Percentiles rank a stretch among this genome's conserved stretches.
phyloP scores from a whole-genome alignment of 2,329 filamentous ascomycete genomes.

The Rutstroemia sydowiana region DNA sequence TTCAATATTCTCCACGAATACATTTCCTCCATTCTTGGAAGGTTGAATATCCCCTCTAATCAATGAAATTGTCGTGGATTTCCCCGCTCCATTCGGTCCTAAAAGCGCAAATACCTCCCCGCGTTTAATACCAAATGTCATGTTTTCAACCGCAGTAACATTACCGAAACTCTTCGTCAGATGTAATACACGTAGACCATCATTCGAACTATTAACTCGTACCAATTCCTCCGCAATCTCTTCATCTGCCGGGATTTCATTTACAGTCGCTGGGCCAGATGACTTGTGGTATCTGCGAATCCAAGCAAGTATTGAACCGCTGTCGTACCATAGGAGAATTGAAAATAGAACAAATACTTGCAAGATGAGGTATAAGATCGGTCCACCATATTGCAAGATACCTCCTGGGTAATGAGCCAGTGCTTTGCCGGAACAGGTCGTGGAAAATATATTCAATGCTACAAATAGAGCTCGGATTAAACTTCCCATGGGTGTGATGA shows the following conservation, averaged over 20 bases:
- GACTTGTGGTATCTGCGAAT: constrained; percentile 33
- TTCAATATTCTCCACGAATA: constrained; percentile 71
- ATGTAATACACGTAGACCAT: constrained; percentile 63
- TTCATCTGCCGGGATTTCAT: constrained; percentile 22
- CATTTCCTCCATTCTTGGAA: constrained; percentile 59
- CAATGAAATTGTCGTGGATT: constrained; percentile 81
- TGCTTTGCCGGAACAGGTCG: constrained; percentile 60
- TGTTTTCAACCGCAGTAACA: constrained; percentile 77
- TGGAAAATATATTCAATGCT: constrained; percentile 74
- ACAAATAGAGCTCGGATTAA: constrained; percentile 68
- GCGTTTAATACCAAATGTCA: constrained; percentile 72
- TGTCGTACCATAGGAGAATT: constrained; percentile 73
- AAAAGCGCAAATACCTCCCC: constrained; percentile 84
- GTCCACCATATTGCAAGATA: constrained; percentile 71
- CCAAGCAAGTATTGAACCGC: constrained; percentile 56
- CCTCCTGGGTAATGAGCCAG: constrained; percentile 62
- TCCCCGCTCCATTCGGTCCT: constrained; percentile 86
- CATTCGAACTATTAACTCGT: constrained; percentile 48
- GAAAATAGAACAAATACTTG: constrained; percentile 66
- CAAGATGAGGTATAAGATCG: constrained; percentile 73
- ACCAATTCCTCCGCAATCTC: constrained; percentile 59
- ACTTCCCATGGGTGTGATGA: constrained; percentile 70
- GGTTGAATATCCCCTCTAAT: constrained; percentile 84
- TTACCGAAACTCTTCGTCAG: constrained; percentile 72
- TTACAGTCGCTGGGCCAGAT: constrained; percentile 6